Percentiles rank a stretch among this genome's conserved stretches.
These are phyloP conservation scores for Verbascum thapsus DNA, from an alignment of 257 asterid genomes.

Conservation along the genomic window DNA sequence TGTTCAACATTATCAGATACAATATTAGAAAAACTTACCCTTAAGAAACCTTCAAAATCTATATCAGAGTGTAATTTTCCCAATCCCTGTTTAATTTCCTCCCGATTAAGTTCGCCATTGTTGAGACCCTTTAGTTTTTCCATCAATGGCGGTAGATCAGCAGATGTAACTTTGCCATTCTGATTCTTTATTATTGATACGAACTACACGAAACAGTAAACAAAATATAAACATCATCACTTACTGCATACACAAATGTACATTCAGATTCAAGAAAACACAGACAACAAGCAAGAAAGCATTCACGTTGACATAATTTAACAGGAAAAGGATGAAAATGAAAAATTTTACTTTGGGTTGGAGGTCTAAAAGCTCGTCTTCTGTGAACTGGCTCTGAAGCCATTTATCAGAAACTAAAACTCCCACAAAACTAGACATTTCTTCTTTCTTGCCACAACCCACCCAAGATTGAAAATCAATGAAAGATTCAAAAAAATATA, in stretches of 20 bases:
- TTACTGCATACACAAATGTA: constrained; percentile 26
- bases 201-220: constrained; percentile 47
- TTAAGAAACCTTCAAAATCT: constrained; percentile 92
- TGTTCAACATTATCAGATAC: constrained; percentile 7
- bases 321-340: not conserved
- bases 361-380: constrained; percentile 84
- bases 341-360: constrained; percentile 71
- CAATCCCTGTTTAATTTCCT: constrained; percentile 59
- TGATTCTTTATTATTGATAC: constrained; percentile 60
- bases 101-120: constrained; percentile 58
- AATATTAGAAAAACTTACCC: constrained; percentile 60
- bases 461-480: no score
- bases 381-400: constrained; percentile 96
- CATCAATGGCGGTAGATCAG: constrained; percentile 74
- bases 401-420: constrained; percentile 92
- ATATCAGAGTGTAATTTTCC: constrained; percentile 58
- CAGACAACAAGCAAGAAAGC: not conserved
- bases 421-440: constrained; percentile 82
- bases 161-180: constrained; percentile 71
- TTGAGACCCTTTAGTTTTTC: constrained; percentile 66
- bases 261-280: constrained; percentile 24
- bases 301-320: constrained; percentile 8
- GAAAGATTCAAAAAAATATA: constrained; percentile 42
- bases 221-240: constrained; percentile 21
- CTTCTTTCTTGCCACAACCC: constrained; percentile 46